A percentile compares a stretch with the other conserved stretches of the same genome.
These are phyloP conservation scores for Prosopis cineraria DNA, from an alignment of 306 rosid genomes.

Conservation along the genomic window DNA sequence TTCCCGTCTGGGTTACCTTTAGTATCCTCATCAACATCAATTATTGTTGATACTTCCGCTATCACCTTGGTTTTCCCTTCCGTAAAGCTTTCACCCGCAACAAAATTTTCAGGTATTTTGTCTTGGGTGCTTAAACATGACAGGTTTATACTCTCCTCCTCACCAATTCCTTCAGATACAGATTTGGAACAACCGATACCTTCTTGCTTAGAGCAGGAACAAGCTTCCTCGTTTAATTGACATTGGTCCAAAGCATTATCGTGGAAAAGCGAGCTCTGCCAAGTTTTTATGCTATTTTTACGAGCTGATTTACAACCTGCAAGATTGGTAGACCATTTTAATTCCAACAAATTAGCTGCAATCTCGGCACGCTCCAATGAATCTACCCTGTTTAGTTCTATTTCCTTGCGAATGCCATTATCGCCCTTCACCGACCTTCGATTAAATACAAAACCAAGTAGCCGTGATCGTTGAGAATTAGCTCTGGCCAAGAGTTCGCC, in stretches of 20 bases:
- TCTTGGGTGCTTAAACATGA: constrained; percentile 21
- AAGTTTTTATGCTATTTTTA: constrained; percentile 34
- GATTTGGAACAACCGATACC: constrained; percentile 25
- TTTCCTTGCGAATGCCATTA: constrained; percentile 18
- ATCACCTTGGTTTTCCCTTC: constrained; percentile 29
- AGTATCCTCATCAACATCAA: constrained; percentile 16
- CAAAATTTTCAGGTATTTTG: constrained; percentile 18
- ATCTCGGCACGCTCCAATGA: constrained; percentile 80
- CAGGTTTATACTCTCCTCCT: constrained; percentile 22
- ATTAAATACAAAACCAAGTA: constrained; percentile 66
- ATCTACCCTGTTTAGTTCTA: constrained; percentile 41
- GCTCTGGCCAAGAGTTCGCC: constrained; percentile 46
- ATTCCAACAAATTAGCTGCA: constrained; percentile 83
- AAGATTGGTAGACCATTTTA: constrained; percentile 89
- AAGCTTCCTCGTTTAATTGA: constrained; percentile 25
- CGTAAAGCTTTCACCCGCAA: constrained; percentile 8
- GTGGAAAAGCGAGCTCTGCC: constrained; percentile 33
- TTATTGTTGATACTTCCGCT: constrained; percentile 23
- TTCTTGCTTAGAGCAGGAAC: constrained; percentile 32
- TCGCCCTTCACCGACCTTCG: constrained; percentile 51
- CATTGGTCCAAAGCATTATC: constrained; percentile 20
- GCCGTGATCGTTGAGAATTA: constrained; percentile 54
- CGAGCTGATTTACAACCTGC: constrained; percentile 27
- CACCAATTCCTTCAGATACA: constrained; percentile 19
- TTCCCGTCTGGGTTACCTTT: constrained; percentile 14